Conservation (phyloP, 2,329 filamentous ascomycete genomes). For the Paraphoma sp. region DNA sequence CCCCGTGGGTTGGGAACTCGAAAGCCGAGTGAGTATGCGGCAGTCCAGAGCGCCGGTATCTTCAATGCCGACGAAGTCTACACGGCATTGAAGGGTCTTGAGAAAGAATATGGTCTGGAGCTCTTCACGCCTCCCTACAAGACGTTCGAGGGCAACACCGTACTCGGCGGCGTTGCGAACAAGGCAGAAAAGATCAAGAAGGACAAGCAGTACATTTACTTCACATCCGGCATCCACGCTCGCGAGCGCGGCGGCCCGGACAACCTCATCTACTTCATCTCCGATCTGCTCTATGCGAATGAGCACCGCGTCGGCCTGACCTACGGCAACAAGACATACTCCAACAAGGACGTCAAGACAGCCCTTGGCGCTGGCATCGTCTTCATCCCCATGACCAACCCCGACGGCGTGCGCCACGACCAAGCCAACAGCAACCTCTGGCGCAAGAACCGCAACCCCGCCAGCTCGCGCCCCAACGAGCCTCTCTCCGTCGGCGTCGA, state of each 20-base stretch:
- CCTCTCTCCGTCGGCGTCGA: constrained; percentile 34
- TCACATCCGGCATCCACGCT: constrained; percentile 63
- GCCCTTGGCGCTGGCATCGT: constrained; percentile 62
- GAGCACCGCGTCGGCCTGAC: constrained; percentile 57
- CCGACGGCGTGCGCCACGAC: constrained; percentile 39
- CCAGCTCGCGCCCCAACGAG: constrained; percentile 15
- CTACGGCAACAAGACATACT: constrained; percentile 61
- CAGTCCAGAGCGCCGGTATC: constrained; percentile 47
- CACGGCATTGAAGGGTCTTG: constrained; percentile 54
- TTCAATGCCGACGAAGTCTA: constrained; percentile 56
- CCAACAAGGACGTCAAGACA: constrained; percentile 58
- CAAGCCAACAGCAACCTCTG: constrained; percentile 40
- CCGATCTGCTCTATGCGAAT: constrained; percentile 63
- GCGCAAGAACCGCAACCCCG: constrained; percentile 52
- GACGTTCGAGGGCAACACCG: constrained; percentile 51
- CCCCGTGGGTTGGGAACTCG: constrained; percentile 53
- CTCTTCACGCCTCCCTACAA: constrained; percentile 53
- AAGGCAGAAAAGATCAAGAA: constrained; percentile 53
- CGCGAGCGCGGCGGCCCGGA: constrained; percentile 66
- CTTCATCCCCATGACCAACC: constrained; percentile 50
- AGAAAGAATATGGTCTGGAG: constrained; percentile 51
- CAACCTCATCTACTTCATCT: constrained; percentile 63
- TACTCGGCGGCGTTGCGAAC: constrained; percentile 50
- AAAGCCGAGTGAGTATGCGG: constrained; percentile 33
- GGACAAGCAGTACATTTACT: constrained; percentile 57